Conservation (phyloP, 2,329 filamentous ascomycete genomes). For the Aspergillus sp. region DNA sequence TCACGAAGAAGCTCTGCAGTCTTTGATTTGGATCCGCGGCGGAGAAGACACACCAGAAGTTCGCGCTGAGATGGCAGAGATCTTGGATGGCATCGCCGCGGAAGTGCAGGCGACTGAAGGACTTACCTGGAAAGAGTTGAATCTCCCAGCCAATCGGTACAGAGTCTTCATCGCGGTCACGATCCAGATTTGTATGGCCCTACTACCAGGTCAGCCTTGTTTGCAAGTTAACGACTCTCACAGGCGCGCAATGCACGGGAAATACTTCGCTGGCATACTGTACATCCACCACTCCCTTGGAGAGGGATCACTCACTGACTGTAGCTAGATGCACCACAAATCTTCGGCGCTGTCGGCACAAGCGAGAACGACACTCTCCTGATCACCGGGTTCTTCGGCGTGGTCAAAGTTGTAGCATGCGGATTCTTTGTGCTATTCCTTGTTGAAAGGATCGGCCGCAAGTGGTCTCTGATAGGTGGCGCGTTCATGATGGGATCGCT, state of each 20-base stretch:
- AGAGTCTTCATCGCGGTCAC: slow-evolving; percentile 53
- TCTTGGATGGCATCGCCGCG: slow-evolving; percentile 30
- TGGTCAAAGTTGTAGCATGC: slow-evolving; percentile 56
- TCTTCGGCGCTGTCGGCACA: slow-evolving; percentile 56
- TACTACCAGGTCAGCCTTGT: neutral
- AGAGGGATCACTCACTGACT: neutral
- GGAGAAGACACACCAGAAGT: slow-evolving; percentile 28
- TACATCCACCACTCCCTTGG: neutral
- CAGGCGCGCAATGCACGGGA: slow-evolving; percentile 51
- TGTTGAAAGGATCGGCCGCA: slow-evolving; percentile 56
- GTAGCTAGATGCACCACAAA: slow-evolving; percentile 49
- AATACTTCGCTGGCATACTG: slow-evolving; percentile 55
- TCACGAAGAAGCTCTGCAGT: slow-evolving; percentile 53
- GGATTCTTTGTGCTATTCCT: slow-evolving; percentile 55
- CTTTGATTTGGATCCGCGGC: slow-evolving; percentile 55
- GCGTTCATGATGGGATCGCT: slow-evolving; percentile 55
- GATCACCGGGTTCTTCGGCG: slow-evolving; percentile 56
- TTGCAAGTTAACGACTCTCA: neutral
- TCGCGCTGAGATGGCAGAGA: slow-evolving; percentile 35
- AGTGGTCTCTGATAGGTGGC: slow-evolving; percentile 53
- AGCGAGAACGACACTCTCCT: slow-evolving; percentile 50
- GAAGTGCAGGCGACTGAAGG: slow-evolving; percentile 47
- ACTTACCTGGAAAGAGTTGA: slow-evolving; percentile 52
- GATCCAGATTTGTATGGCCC: slow-evolving; percentile 47
- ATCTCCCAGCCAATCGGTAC: slow-evolving; percentile 52